These are phyloP conservation scores for Hypoxylon rubiginosum DNA, from an alignment of 2,329 filamentous ascomycete species.

Conservation along the genomic window DNA sequence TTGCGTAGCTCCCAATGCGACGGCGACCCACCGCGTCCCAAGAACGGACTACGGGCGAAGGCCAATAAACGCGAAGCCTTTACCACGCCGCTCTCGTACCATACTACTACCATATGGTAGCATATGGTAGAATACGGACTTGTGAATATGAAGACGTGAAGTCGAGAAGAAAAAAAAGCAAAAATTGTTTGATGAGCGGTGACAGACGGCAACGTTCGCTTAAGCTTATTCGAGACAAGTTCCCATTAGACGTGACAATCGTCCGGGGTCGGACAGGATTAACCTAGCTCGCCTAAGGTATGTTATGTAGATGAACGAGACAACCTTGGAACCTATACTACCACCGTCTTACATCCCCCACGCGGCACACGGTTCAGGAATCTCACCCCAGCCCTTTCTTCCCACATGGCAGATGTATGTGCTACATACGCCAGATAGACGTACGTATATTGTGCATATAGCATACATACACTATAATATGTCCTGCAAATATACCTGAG, in stretches of 20 bases:
- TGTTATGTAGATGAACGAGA: not conserved
- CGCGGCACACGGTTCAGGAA: constrained; percentile 4
- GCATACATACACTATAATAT: not conserved
- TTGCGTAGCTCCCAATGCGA: constrained; percentile 33
- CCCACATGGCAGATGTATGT: constrained; percentile 37
- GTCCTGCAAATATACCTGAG: constrained; percentile 1
- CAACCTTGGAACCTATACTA: not conserved
- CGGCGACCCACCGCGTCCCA: constrained; percentile 36
- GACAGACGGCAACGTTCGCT: constrained; percentile 4
- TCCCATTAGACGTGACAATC: not conserved
- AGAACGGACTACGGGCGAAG: constrained; percentile 16
- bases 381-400: constrained; percentile 17
- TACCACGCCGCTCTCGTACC: constrained; percentile 8
- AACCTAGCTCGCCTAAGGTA: constrained; percentile 15
- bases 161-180: not conserved
- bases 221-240: constrained; percentile 8
- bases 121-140: not conserved
- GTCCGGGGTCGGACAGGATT: constrained; percentile 12
- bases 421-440: constrained; percentile 25
- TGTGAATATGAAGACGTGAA: not conserved
- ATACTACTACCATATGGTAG: not conserved
- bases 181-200: constrained; percentile 15
- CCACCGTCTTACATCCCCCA: constrained; percentile 7
- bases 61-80: not conserved
- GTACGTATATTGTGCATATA: too few relatives aligned